Evolutionary conservation across 2,329 filamentous ascomycete species (phyloP), one percentile per base, ranked within the genome.

Genomic region (Chaetomiaceae sp.): DNA sequence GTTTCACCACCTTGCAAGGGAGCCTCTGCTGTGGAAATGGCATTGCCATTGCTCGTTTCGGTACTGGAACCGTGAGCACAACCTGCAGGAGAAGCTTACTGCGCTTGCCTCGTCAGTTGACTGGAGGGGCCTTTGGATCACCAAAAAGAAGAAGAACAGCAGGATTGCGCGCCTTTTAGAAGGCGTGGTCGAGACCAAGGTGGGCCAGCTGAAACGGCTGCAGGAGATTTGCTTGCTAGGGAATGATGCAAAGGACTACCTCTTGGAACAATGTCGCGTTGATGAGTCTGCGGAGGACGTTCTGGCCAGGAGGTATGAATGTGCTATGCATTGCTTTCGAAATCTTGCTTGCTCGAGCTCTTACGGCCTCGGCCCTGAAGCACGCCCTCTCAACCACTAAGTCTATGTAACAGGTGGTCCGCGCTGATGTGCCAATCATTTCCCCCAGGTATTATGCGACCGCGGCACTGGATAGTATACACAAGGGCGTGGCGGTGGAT

Each of bases 241-340:
- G 1, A 91, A 90, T 59, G 89, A 97, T 68, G 86, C 84, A 37
- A 96, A 96, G 63, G 90, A 96, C 63, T 83, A 82, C 45, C 74
- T 97, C 39, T 59, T 89, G 50, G 71, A 75, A 45, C 82, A 95
- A 60, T 79, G 76, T 50, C 70, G 70, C 10, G 72, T 75, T 27
- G 68, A 74, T 14, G 75, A 84, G 11, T 72, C 78, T 33, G 72
- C 69, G 4, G 78, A 85, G 12, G 88, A 96, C 67, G 79, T 86
- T 43, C 68, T 98, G 58, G 86, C 91, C 12, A 78, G 87, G 63
- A 81, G 83, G 70, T 74, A 66, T 53, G 61, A 41, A 18, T 20
- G 14, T 2, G 4, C 12, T 11, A 15, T 10, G 14, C 20, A 26
- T 38, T 9, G 11, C 9, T 37, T 8, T 11, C 19, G 12, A 10